Evolutionary conservation across 2,329 filamentous ascomycete genomes (phyloP).

Genomic region (Claviceps paspali): DNA sequence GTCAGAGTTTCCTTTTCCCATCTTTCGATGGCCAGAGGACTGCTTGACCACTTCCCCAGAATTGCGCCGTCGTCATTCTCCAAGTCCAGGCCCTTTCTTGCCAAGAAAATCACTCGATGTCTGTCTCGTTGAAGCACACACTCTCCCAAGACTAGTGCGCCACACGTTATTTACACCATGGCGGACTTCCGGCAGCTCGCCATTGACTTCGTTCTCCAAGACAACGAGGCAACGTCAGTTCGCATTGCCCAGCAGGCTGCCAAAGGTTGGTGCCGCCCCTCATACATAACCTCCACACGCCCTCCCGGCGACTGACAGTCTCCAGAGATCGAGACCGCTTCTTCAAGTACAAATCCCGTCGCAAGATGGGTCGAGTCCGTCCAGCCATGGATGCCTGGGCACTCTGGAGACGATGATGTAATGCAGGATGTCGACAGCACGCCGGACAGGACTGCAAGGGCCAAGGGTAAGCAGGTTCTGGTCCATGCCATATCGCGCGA

Average conservation of each 20-base stretch:
- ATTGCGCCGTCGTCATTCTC: neutral
- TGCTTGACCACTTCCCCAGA: too few relatives aligned
- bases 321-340: slow-evolving; percentile 29
- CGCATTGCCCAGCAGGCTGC: slow-evolving; percentile 31
- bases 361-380: slow-evolving; percentile 41
- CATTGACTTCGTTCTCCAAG: slow-evolving; percentile 37
- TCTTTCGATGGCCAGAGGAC: too few relatives aligned
- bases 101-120: neutral
- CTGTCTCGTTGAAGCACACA: neutral
- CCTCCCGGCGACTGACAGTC: slow-evolving; percentile 4
- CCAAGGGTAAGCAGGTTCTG: slow-evolving; percentile 25
- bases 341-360: slow-evolving; percentile 28
- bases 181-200: slow-evolving; percentile 36
- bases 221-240: slow-evolving; percentile 26
- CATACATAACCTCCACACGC: neutral
- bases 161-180: slow-evolving; percentile 19
- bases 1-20: too few relatives aligned
- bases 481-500: neutral
- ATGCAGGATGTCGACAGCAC: slow-evolving; percentile 23
- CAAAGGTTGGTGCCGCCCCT: slow-evolving; percentile 16
- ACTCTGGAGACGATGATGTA: slow-evolving; percentile 22
- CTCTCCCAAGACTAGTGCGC: neutral
- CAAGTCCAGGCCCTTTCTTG: neutral
- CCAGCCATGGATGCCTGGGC: slow-evolving; percentile 36
- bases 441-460: slow-evolving; percentile 36